Evolutionary conservation across 345 rosid species (phyloP), one percentile per base, ranked within the genome.

Genomic region (Hirschfeldia incana): DNA sequence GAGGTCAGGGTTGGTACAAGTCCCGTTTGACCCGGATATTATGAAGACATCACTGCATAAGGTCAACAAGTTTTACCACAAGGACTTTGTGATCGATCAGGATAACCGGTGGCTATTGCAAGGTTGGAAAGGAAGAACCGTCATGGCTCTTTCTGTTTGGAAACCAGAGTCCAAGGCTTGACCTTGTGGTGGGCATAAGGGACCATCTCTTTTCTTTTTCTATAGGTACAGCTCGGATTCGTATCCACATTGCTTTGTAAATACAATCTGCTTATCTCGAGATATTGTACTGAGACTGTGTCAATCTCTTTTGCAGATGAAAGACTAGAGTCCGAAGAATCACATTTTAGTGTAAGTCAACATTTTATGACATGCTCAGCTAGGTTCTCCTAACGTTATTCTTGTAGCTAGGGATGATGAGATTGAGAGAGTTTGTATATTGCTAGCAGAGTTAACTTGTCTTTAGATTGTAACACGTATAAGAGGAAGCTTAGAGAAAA

Each of bases 71-170:
- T 57, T 70, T 44, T 95, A 95, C 86, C 96, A 95, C 82, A 88
- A 88, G 77, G 96, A 93, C 78, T 95, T 95, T 63, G 76, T 90
- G 74, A 83, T 95, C 4, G 96, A 95, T 67, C 86, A 85, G 85
- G 92, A 88, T 84, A 85, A 77, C 78, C 59, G 72, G 70, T 95
- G 98, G 99, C 65, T 95, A 73, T 67, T 95, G 84, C 96, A 88
- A 72, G 99, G 99, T 65, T 95, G 98, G 99, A 95, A 95, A 33
- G 98, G 99, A 46, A 79, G 99, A 73, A 88, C 90, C 28, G 77
- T 90, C 12, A 82, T 74, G 80, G 96, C 97, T 65, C 86, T 92
- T 69, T 89, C 98, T 9, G 83, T 86, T 80, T 95, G 99, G 99
- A 92, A 89, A 70, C 86, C 94, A 68, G 85, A 81, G 21, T 81